A percentile compares a stretch with the other conserved stretches of the same genome.
phyloP scores from a whole-genome alignment of 176 grass and related monocot species.

The Alopecurus myosuroides region DNA sequence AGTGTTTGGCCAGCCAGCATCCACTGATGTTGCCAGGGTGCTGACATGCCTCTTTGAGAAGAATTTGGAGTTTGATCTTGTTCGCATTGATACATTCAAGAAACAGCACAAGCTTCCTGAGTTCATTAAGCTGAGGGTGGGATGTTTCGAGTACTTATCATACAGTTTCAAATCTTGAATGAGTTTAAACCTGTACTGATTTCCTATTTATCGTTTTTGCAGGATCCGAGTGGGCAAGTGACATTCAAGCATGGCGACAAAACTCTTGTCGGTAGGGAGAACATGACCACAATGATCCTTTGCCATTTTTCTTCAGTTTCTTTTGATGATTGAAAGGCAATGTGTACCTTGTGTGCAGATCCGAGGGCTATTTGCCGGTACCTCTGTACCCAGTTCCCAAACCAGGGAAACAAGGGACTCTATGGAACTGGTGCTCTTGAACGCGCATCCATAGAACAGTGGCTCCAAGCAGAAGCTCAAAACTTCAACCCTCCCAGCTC shows the following conservation, averaged over 20 bases:
- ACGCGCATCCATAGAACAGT: conserved; percentile 73
- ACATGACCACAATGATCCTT: not conserved
- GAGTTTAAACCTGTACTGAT: not conserved
- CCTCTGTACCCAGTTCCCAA: conserved; percentile 56
- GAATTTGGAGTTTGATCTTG: conserved; percentile 70
- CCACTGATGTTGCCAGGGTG: conserved; percentile 79
- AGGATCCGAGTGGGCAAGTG: conserved; percentile 89
- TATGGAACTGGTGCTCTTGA: conserved; percentile 66
- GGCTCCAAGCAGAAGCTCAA: conserved; percentile 71
- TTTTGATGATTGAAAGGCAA: conserved; percentile 12
- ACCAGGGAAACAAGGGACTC: conserved; percentile 56
- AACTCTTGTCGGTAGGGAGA: conserved; percentile 61
- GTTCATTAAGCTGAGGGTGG: conserved; percentile 64
- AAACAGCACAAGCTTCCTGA: conserved; percentile 66
- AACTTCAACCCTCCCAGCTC: conserved; percentile 69
- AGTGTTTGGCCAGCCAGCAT: conserved; percentile 75
- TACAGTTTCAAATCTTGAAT: not conserved
- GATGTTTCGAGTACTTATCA: not conserved
- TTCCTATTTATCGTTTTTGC: conserved; percentile 12
- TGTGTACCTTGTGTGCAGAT: conserved; percentile 20
- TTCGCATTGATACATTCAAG: conserved; percentile 74
- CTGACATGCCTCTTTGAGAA: conserved; percentile 91
- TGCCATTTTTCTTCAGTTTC: not conserved
- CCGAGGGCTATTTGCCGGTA: conserved; percentile 54
- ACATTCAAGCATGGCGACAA: conserved; percentile 73